Evolutionary conservation across 768 basidiomycete species (phyloP), one percentile per base, ranked within the genome.

Genomic region (Mycena polygramma): DNA sequence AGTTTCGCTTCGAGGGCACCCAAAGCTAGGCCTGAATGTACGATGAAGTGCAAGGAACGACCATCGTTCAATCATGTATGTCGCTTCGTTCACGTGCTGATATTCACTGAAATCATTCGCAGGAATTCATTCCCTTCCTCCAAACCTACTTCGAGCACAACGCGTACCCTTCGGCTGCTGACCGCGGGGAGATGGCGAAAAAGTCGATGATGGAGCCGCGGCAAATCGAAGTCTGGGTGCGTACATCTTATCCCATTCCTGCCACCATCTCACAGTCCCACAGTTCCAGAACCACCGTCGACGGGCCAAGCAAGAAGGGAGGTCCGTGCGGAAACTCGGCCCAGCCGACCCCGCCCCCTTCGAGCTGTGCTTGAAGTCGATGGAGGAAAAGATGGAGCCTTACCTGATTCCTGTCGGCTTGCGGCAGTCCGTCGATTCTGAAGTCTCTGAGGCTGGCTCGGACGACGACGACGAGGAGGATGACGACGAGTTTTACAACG

Each of bases 191-290:
- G 0, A 76, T 90, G 0, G 89, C 89, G 0, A 65, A 77, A 22
- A 85, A 85, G 57, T 81, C 85, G 0, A 72, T 74, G 39, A 88
- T 89, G 87, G 75, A 82, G 0, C 74, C 74, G 0, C 70, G 83
- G 0, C 88, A 90, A 67, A 87, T 90, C 7, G 85, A 87, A 73
- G 85, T 88, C 59, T 90, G 89, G 89, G 88, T 88, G 69, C 1
- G 81, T 52, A 0, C 14, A 43, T 36, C 41, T 20, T 24, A 19
- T 63, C 41, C 24, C 39, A 15, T 48, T 41, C 36, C 57, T 41
- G n/a, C 48, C 24, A 11, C 26, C 35, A 20, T 48, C 22, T 22
- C 45, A 24, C 14, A 22, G 35, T 15, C 14, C 48, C 8, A 5
- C 57, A 89, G 88, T 89, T 89, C 61, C 88, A 89, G 77, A 89